Evolutionary conservation across 257 asterid genomes (phyloP).

Genomic region (Eucommia ulmoides): DNA sequence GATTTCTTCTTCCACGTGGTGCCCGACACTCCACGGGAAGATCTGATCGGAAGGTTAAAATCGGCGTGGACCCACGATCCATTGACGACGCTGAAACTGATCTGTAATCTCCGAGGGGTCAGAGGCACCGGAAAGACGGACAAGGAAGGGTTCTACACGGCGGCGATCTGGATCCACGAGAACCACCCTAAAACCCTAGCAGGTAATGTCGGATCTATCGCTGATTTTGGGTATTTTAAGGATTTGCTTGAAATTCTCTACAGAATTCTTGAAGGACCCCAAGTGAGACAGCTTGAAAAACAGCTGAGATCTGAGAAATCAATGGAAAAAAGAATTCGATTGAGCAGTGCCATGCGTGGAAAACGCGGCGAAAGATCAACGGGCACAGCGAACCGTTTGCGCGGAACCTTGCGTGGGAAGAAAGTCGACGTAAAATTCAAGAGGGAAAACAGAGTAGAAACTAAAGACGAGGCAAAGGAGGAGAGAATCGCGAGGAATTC

Average conservation of each 20-base stretch:
- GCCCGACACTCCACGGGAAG: constrained; percentile 15
- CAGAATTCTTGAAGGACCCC: constrained; percentile 25
- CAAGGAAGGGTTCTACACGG: constrained; percentile 24
- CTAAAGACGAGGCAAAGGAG: constrained; percentile 11
- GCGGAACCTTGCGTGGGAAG: too few relatives aligned
- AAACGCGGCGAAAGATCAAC: too few relatives aligned
- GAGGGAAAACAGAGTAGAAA: constrained; percentile 3
- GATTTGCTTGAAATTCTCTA: constrained; percentile 27
- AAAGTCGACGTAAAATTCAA: too few relatives aligned
- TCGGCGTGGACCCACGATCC: constrained; percentile 22
- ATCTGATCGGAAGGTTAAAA: constrained; percentile 11
- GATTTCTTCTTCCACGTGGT: constrained; percentile 39
- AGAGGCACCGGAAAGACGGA: constrained; percentile 41
- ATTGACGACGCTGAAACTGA: constrained; percentile 17
- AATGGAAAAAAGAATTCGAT: constrained; percentile 2
- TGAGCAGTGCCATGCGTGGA: constrained; percentile 3
- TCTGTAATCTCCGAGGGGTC: constrained; percentile 28
- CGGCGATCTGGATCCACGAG: constrained; percentile 26
- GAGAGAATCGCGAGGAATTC: constrained; percentile 10
- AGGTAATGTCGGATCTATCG: constrained; percentile 12
- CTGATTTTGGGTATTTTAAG: constrained; percentile 30
- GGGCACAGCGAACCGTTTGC: too few relatives aligned
- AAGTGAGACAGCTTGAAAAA: constrained; percentile 6
- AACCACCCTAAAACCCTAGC: constrained; percentile 33
- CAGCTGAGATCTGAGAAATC: constrained; percentile 1